Base-by-base conservation (phyloP, 176 grass and related monocot species). In the Phoenix dactylifera region DNA sequence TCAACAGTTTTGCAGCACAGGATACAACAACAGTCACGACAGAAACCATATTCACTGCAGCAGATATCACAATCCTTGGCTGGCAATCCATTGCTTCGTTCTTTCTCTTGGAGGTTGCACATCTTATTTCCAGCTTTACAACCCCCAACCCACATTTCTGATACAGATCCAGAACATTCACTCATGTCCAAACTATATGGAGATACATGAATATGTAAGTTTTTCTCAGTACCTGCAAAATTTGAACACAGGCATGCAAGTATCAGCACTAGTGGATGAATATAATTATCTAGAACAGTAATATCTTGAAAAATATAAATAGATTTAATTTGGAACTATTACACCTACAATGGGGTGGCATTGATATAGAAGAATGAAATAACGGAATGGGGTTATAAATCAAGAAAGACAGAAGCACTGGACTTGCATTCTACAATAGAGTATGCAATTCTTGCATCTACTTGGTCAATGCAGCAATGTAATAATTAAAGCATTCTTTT, bases 11-110 rank as follows among this genome's bases (percentile, higher is more conserved):
- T 88, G 56, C 57, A 50, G 68, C 93, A 98, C 54, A 98, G 73
- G 64, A 92, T 83, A 51, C 93, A 98, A 77, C 93, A 98, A 77
- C 93, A 98, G 68, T 85, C 76, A 59, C 72, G 81, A 32, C 93
- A 98, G 72, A 98, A 98, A 73, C 76, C 70, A 75, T 70, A 69
- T 58, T 74, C 69, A 56, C 52, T 61, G 56, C 87, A 98, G 76
- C 87, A 98, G 49, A 98, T 78, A 64, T 83, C 74, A 54, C 93
- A 98, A 64, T 81, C 73, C 59, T 73, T 72, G 54, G 69, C 48
- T 64, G 71, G 50, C 65, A 63, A 74, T 75, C 53, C 63, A 56
- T 82, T 60, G 70, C 63, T 64, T 74, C 72, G 79, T 62, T 67
- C 76, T n/a, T 84, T 54, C 29, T 75, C 77, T 62, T 67, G 71